Percentiles rank a stretch among this genome's conserved stretches.
Evolutionary conservation across 495 filamentous ascomycete species (phyloP).

Genomic region (Trichoderma erinaceum): DNA sequence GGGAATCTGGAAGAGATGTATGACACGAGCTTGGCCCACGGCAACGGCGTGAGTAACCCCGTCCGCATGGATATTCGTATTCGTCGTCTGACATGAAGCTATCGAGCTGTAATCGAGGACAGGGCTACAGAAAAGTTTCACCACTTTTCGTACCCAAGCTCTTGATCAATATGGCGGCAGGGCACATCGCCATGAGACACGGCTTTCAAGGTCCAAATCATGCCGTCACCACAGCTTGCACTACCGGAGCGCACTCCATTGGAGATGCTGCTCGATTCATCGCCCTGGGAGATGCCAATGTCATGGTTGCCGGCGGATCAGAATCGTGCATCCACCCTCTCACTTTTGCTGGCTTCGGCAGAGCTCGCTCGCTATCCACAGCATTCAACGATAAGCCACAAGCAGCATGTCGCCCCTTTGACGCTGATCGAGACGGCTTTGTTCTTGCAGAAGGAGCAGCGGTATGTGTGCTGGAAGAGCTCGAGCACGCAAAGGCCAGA

Average conservation of each 20-base stretch:
- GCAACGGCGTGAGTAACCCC: constrained; percentile 55
- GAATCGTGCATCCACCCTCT: constrained; percentile 96
- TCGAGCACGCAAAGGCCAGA: constrained; percentile 76
- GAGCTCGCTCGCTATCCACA: constrained; percentile 78
- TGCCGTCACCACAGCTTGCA: constrained; percentile 87
- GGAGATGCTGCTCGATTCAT: constrained; percentile 91
- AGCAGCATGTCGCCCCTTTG: constrained; percentile 79
- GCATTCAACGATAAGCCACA: constrained; percentile 68
- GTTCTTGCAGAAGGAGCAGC: constrained; percentile 92
- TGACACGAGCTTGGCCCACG: constrained; percentile 68
- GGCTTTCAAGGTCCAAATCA: constrained; percentile 90
- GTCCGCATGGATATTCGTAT: background rate
- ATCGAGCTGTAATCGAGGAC: background rate
- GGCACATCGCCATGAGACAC: constrained; percentile 89
- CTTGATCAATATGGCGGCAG: constrained; percentile 89
- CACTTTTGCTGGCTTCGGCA: constrained; percentile 83
- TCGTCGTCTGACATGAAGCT: background rate
- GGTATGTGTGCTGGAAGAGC: constrained; percentile 80
- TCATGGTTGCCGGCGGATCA: constrained; percentile 90
- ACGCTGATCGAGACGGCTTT: constrained; percentile 74
- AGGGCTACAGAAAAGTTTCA: constrained; percentile 89
- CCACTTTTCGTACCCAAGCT: constrained; percentile 89
- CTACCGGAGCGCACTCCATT: constrained; percentile 88
- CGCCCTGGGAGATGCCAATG: constrained; percentile 78
- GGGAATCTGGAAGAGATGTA: constrained; percentile 89